Percentiles rank a stretch among this genome's conserved stretches.
phyloP scores from a whole-genome alignment of 805 yeast genomes.

The Barnettozyma pratensis region DNA sequence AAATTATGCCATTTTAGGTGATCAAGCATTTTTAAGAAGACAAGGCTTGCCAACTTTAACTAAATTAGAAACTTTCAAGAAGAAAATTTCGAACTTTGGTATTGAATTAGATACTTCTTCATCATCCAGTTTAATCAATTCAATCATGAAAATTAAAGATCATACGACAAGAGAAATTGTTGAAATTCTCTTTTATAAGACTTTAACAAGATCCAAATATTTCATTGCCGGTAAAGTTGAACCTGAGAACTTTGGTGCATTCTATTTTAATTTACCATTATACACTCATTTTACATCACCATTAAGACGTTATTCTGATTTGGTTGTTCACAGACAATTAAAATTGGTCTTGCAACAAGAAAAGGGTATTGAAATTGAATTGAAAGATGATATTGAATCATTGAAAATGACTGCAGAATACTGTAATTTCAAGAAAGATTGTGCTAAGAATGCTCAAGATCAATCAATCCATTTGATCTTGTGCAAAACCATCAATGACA shows the following conservation, averaged over 20 bases:
- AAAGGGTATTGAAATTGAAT: constrained; percentile 29
- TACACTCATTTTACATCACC: constrained; percentile 96
- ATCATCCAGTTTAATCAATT: constrained; percentile 64
- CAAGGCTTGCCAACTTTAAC: constrained; percentile 80
- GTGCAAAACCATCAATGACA: constrained; percentile 76
- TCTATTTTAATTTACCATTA: constrained; percentile 73
- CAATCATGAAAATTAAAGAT: constrained; percentile 62
- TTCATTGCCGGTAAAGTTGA: constrained; percentile 85
- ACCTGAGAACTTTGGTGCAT: constrained; percentile 72
- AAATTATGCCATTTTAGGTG: constrained; percentile 71
- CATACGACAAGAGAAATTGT: constrained; percentile 61
- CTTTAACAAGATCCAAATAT: constrained; percentile 82
- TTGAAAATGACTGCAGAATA: constrained; percentile 82
- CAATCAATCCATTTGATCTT: constrained; percentile 86
- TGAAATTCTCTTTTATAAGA: constrained; percentile 74
- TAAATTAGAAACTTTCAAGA: constrained; percentile 73
- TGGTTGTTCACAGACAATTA: constrained; percentile 88
- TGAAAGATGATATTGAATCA: constrained; percentile 55
- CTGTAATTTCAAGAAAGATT: constrained; percentile 92
- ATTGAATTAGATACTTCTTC: constrained; percentile 68
- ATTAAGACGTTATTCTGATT: constrained; percentile 84
- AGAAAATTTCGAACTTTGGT: constrained; percentile 63
- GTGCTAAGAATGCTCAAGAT: constrained; percentile 89
- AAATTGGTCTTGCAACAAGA: constrained; percentile 47
- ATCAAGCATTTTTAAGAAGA: constrained; percentile 77